Percentiles rank a stretch among this genome's conserved stretches.
phyloP scores from a whole-genome alignment of 352 stramenopile genomes.

The Globisporangium cystogenes region DNA sequence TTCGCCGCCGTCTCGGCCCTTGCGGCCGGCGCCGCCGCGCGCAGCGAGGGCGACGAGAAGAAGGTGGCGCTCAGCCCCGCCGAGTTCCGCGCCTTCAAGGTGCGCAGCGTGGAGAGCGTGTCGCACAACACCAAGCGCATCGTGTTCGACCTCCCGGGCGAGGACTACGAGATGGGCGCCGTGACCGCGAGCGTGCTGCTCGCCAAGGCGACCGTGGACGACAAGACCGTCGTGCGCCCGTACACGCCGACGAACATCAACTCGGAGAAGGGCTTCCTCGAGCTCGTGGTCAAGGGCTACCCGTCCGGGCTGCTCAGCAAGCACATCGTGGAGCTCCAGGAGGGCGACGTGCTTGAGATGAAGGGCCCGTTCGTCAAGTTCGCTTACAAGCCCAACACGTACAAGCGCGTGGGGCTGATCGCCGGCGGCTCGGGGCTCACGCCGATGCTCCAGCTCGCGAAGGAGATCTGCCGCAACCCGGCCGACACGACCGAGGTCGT shows the following conservation, averaged over 20 bases:
- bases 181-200: conserved; percentile 50
- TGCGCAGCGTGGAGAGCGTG: conserved; percentile 60
- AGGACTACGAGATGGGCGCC: conserved; percentile 64
- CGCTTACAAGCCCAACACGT: conserved; percentile 80
- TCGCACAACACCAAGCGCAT: conserved; percentile 81
- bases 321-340: conserved; percentile 80
- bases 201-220: conserved; percentile 62
- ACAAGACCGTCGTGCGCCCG: conserved; percentile 71
- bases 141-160: conserved; percentile 52
- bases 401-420: conserved; percentile 88
- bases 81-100: conserved; percentile 73
- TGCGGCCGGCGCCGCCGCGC: conserved; percentile 11
- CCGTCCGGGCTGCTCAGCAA: conserved; percentile 77
- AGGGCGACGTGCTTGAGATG: conserved; percentile 85
- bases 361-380: conserved; percentile 89
- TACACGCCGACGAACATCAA: conserved; percentile 90
- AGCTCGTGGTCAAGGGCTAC: conserved; percentile 91
- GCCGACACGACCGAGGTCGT: conserved; percentile 82
- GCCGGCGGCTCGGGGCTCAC: conserved; percentile 89
- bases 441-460: conserved; percentile 86
- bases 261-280: conserved; percentile 74
- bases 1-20: conserved; percentile 36
- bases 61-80: conserved; percentile 50
- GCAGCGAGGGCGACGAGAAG: conserved; percentile 17
- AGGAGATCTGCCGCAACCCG: conserved; percentile 79